Base-by-base conservation (phyloP, 1,284 basidiomycete species). In the Fomitopsis betulina region DNA sequence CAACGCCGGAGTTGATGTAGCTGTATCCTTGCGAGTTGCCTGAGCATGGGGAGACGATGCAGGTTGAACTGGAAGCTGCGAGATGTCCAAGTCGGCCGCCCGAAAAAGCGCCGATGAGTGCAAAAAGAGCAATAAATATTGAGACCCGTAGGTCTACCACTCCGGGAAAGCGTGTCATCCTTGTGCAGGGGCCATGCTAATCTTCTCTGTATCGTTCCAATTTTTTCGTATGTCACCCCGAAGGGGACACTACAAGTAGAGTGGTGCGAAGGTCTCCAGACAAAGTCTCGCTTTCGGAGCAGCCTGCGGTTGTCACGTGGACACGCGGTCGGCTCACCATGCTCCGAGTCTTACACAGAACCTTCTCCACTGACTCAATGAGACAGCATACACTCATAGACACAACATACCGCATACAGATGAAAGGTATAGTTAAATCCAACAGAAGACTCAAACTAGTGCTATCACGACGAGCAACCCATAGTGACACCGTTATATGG, bases 401-500 rank as follows among this genome's bases (percentile, higher is more conserved):
- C 5, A 4, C 27, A 8, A 30, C 2, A 37, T 35, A 9, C 12
- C 35, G 12, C 35, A 35, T 3, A 35, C 2, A 2, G 5, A 37
- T 12, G 12, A 3, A 37, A 15, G 13, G 35, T 9, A 12, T 30
- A 37, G 21, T 21, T 10, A 45, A 27, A 45, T 45, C 4, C 42
- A 27, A 45, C 42, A 45, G 12, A 25, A n/a, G n/a, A n/a, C n/a
- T n/a, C n/a, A n/a, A n/a, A n/a, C n/a, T 37, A 23, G 17, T 5
- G 7, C 2, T 10, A 4, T 53, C 54, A 40, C 37, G 38, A 33
- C 30, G 38, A 79, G 63, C 79, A 81, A 0, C 77, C 77, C 76
- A 87, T 84, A 30, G 56, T 62, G 42, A 87, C 71, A 23, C 80
- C 80, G 59, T 83, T 76, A 64, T 86, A 88, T 2, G 85, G 85